A percentile compares a stretch with the other conserved stretches of the same genome.
Evolutionary conservation across 2,329 filamentous ascomycete genomes (phyloP).

Genomic region (Cryphonectria nitschkei): DNA sequence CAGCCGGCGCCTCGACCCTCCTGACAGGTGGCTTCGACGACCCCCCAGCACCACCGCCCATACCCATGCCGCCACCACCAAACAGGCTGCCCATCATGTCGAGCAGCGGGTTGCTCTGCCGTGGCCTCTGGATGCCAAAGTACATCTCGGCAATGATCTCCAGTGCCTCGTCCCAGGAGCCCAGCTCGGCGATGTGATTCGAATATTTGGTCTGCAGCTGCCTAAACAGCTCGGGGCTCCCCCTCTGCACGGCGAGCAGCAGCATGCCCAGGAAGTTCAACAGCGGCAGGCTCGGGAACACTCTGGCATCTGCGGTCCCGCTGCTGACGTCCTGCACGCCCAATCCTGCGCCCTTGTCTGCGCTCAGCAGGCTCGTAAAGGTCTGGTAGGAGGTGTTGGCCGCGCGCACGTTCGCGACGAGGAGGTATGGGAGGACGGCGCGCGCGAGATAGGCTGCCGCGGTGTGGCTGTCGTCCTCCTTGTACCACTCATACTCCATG

Average conservation of each 20-base stretch:
- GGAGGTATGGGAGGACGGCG: slow-evolving; percentile 86
- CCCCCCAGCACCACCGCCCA: slow-evolving; percentile 49
- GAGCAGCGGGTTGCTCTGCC: slow-evolving; percentile 88
- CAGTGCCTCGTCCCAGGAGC: slow-evolving; percentile 79
- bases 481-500: slow-evolving; percentile 94
- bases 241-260: slow-evolving; percentile 81
- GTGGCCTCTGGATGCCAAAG: slow-evolving; percentile 86
- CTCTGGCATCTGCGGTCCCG: slow-evolving; percentile 70
- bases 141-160: slow-evolving; percentile 95
- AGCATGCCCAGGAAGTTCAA: slow-evolving; percentile 92
- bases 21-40: slow-evolving; percentile 48
- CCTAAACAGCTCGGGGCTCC: slow-evolving; percentile 75
- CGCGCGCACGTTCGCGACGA: slow-evolving; percentile 86
- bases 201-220: slow-evolving; percentile 84
- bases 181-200: slow-evolving; percentile 74
- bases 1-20: slow-evolving; percentile 52
- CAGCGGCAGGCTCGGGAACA: slow-evolving; percentile 91
- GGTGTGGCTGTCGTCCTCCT: slow-evolving; percentile 82
- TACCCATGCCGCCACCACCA: slow-evolving; percentile 69
- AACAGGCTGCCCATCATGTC: slow-evolving; percentile 99
- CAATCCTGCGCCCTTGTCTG: slow-evolving; percentile 57
- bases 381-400: slow-evolving; percentile 81
- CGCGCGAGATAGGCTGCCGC: slow-evolving; percentile 85
- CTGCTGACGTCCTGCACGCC: slow-evolving; percentile 80
- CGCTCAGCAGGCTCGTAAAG: slow-evolving; percentile 69